Percentiles rank a stretch among this genome's conserved stretches.
phyloP scores from a whole-genome alignment of 495 filamentous ascomycete species.

The Hypomontagnella monticulosa region DNA sequence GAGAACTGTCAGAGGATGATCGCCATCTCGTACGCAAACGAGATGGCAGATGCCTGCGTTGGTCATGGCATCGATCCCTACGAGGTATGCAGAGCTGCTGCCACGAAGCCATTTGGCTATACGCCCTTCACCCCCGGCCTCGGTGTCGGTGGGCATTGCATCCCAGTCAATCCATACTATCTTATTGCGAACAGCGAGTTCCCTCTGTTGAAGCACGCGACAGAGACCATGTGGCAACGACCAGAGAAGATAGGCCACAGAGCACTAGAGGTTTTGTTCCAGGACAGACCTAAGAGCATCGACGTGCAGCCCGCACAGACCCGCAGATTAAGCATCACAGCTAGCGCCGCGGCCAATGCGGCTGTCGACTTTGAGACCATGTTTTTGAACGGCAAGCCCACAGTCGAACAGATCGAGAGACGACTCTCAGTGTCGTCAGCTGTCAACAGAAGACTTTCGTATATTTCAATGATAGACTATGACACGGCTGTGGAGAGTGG shows the following conservation, averaged over 20 bases:
- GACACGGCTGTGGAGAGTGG: not conserved
- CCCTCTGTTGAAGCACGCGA: slow-evolving; percentile 47
- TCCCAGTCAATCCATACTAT: slow-evolving; percentile 53
- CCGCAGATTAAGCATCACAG: too few relatives aligned
- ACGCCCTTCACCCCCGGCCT: slow-evolving; percentile 47
- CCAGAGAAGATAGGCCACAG: slow-evolving; percentile 42
- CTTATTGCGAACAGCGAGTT: slow-evolving; percentile 47
- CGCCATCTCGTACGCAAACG: slow-evolving; percentile 52
- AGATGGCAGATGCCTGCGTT: slow-evolving; percentile 54
- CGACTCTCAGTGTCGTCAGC: not conserved
- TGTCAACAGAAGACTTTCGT: not conserved
- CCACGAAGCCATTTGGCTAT: slow-evolving; percentile 54
- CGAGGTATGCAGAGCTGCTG: slow-evolving; percentile 50
- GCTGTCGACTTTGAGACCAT: not conserved
- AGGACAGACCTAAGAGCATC: not conserved
- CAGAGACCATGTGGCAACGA: slow-evolving; percentile 46
- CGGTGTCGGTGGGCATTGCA: slow-evolving; percentile 54
- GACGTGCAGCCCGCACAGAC: not conserved
- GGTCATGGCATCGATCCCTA: slow-evolving; percentile 49
- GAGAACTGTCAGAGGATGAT: slow-evolving; percentile 56
- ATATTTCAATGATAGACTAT: not conserved
- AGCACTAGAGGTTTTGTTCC: slow-evolving; percentile 27
- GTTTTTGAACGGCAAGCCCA: not conserved
- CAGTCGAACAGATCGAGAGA: not conserved
- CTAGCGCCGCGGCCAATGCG: not conserved